These are phyloP conservation scores for Backusella macrospora DNA, from an alignment of 192 early-diverging fungal species.

Conservation along the genomic window DNA sequence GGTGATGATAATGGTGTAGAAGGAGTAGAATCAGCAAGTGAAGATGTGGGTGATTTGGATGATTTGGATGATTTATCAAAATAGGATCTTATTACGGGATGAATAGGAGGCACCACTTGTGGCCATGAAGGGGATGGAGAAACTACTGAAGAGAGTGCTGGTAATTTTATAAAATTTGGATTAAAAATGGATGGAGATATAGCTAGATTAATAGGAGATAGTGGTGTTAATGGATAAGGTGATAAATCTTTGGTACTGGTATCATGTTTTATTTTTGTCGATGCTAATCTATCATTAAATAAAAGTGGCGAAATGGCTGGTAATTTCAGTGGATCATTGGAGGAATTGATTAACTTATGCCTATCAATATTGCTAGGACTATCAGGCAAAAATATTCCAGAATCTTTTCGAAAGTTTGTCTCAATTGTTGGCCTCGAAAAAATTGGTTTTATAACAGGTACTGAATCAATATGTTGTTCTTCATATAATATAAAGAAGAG, in stretches of 20 bases:
- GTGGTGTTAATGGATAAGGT: neutral
- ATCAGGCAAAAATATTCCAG: conserved; percentile 1
- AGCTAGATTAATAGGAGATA: neutral
- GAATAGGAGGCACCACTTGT: neutral
- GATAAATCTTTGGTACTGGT: too few species aligned
- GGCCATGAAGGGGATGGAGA: neutral
- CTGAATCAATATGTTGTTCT: neutral
- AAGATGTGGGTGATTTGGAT: neutral
- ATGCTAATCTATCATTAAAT: neutral
- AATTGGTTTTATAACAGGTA: conserved; percentile 7
- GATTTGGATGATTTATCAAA: neutral
- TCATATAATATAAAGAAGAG: neutral
- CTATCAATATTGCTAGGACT: neutral
- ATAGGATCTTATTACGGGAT: conserved; percentile 13
- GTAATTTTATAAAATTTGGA: neutral
- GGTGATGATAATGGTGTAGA: neutral
- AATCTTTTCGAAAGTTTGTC: neutral
- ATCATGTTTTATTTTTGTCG: neutral
- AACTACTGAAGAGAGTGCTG: conserved; percentile 6
- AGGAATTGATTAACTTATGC: neutral
- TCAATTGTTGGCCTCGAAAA: neutral
- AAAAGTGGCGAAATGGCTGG: conserved; percentile 7
- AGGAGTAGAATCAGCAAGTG: neutral
- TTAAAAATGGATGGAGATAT: neutral
- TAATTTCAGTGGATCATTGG: neutral